Evolutionary conservation across 1,284 basidiomycete species (phyloP), one percentile per base, ranked within the genome.

Genomic region (Pseudozyma sp.): DNA sequence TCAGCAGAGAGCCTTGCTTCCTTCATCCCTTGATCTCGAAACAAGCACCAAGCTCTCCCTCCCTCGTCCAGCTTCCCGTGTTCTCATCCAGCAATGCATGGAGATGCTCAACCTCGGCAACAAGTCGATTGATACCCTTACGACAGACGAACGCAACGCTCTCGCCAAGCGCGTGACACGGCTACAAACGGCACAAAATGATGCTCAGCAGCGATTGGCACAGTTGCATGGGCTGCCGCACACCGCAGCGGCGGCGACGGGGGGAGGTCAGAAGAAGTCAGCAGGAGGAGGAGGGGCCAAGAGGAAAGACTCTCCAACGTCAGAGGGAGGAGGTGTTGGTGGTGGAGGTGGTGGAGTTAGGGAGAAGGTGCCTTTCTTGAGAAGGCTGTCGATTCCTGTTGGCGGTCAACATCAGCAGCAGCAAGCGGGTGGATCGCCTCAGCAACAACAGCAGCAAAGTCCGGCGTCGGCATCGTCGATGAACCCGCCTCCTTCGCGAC

Each of bases 121-220:
- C n/a, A 71, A 59, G 21, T 12, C 35, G n/a, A 45, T 76, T n/a
- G 69, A 69, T 7, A 42, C 38, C 0, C 34, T 76, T 18, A 44
- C 54, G 0, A 16, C 21, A 2, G 57, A 58, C 2, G 64, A 76
- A 47, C 43, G 34, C 25, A 51, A 35, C 2, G 60, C 69, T 34
- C 51, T 76, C 7, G 50, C 57, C 5, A 76, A 64, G 34, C 54
- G 69, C 12, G 64, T 76, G 2, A 53, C 34, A 0, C 48, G 65
- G 10, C 36, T 76, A 18, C 73, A 76, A 49, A 65, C 42, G 7
- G 73, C 73, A 9, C 73, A 76, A 25, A 71, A 63, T 35, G 69
- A 76, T 39, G 69, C 73, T 5, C 73, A 69, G 48, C 3, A 65
- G 34, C 31, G 52, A 6, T 38, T 71, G 52, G 73, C 73, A 18